Evolutionary conservation across 179 eudicot species (phyloP), one percentile per base, ranked within the genome.

Genomic region (Silene vulgaris): DNA sequence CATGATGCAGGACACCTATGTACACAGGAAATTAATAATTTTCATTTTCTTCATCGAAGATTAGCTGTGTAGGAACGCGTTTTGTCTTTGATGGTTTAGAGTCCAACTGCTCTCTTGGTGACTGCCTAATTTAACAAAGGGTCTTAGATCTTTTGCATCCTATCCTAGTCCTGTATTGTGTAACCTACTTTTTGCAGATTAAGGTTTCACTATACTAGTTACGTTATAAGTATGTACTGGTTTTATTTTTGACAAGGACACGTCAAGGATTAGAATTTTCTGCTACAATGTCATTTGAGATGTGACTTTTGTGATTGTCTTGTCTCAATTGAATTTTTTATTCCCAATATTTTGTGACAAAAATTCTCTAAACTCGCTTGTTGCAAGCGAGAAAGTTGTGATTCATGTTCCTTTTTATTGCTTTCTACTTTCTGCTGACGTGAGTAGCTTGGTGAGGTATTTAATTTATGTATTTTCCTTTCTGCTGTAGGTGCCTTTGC

Each of bases 401-500:
- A 8, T 64, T 56, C 62, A 37, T 40, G 71, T 35, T 69, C 20
- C 5, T 13, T 29, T 11, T 3, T 59, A 17, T 28, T 72, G 21
- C 35, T 40, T 71, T 62, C 60, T 56, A 35, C 48, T 26, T 69
- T 48, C 52, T 9, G 54, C 26, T 61, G 16, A 64, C 28, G n/a
- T 52, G 35, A 30, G 16, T 67, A 14, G 23, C 35, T 67, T 76
- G 26, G 21, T 69, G 29, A 74, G 28, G 9, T 19, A 21, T 23
- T 65, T 75, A 50, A 64, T 80, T 67, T 20, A 5, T 20, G 35
- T 50, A 19, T 50, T 30, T 30, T 14, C 57, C 69, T 71, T 3
- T 78, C 35, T 81, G 52, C 61, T 76, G 71, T 78, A 93, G 98
- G 89, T 91, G 98, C 82, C 89, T 93, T 5, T 93, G 98, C 84